Evolutionary conservation across 768 basidiomycete genomes (phyloP).

Genomic region (Chalciporus piperatus): DNA sequence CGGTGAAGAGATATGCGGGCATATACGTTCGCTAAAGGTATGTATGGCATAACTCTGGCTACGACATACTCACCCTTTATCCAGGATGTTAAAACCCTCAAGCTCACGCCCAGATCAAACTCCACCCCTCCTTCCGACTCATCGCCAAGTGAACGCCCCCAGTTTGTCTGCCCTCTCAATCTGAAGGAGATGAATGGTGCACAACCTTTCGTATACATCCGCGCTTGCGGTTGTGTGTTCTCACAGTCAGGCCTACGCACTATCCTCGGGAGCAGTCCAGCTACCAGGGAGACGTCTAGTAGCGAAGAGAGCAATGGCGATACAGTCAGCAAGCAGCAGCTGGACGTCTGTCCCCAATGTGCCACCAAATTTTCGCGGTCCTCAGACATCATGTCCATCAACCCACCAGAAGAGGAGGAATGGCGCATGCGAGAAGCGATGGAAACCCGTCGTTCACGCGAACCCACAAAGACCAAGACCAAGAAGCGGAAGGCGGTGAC

Average conservation of each 20-base stretch:
- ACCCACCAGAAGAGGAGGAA: conserved; percentile 69
- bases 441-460: conserved; percentile 53
- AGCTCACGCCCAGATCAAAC: conserved; percentile 71
- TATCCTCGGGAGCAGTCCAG: conserved; percentile 32
- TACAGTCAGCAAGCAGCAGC: conserved; percentile 25
- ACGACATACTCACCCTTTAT: neutral
- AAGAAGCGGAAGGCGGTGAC: conserved; percentile 62
- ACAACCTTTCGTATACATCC: conserved; percentile 85
- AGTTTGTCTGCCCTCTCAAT: conserved; percentile 89
- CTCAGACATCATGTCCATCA: conserved; percentile 60
- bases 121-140: conserved; percentile 33
- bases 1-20: conserved; percentile 88
- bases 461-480: conserved; percentile 49
- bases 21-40: conserved; percentile 88
- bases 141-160: conserved; percentile 48
- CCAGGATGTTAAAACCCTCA: conserved; percentile 84
- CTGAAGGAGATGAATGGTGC: conserved; percentile 93
- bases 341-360: conserved; percentile 77
- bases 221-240: conserved; percentile 88
- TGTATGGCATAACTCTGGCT: conserved; percentile 15
- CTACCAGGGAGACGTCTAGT: conserved; percentile 21
- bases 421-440: conserved; percentile 53
- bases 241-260: conserved; percentile 80
- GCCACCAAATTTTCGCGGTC: conserved; percentile 60
- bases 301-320: conserved; percentile 28